Percentiles rank a stretch among this genome's conserved stretches.
Evolutionary conservation across 2,329 filamentous ascomycete genomes (phyloP).

Genomic region (Colletotrichum sp.): DNA sequence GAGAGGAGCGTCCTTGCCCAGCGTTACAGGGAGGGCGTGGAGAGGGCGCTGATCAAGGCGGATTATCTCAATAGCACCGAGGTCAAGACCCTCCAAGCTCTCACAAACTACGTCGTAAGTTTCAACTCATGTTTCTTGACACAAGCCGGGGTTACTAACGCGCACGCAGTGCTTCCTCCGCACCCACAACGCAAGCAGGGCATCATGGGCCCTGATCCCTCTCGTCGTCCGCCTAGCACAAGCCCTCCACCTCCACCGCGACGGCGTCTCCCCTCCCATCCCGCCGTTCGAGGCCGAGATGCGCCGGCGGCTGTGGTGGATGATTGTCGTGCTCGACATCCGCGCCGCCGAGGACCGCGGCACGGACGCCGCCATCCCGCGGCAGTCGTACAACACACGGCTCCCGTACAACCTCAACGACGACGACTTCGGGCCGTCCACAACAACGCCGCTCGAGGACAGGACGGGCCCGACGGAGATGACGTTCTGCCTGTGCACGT

Average conservation of each 20-base stretch:
- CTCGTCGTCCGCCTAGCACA: conserved; percentile 48
- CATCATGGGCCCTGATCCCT: conserved; percentile 45
- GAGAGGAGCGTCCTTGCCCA: conserved; percentile 33
- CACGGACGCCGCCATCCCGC: conserved; percentile 45
- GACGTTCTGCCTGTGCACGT: conserved; percentile 43
- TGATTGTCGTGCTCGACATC: conserved; percentile 65
- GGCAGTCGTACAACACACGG: conserved; percentile 48
- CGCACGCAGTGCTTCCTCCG: conserved; percentile 38
- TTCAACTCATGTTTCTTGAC: background rate
- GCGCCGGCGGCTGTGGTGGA: conserved; percentile 65
- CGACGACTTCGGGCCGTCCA: conserved; percentile 48
- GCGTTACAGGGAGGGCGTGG: conserved; percentile 36
- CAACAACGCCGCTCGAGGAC: conserved; percentile 33
- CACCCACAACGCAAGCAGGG: conserved; percentile 36
- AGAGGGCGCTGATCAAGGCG: conserved; percentile 43
- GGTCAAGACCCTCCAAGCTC: conserved; percentile 43
- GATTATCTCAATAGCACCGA: conserved; percentile 46
- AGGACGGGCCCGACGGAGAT: conserved; percentile 43
- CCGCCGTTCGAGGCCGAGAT: conserved; percentile 61
- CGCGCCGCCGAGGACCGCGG: conserved; percentile 60
- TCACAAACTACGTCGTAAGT: conserved; percentile 42
- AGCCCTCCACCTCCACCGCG: conserved; percentile 44
- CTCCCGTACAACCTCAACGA: conserved; percentile 60
- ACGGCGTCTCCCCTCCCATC: conserved; percentile 38
- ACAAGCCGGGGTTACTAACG: background rate